phyloP scores from a whole-genome alignment of 2,329 filamentous ascomycete genomes.

The Neonectria sp. region DNA sequence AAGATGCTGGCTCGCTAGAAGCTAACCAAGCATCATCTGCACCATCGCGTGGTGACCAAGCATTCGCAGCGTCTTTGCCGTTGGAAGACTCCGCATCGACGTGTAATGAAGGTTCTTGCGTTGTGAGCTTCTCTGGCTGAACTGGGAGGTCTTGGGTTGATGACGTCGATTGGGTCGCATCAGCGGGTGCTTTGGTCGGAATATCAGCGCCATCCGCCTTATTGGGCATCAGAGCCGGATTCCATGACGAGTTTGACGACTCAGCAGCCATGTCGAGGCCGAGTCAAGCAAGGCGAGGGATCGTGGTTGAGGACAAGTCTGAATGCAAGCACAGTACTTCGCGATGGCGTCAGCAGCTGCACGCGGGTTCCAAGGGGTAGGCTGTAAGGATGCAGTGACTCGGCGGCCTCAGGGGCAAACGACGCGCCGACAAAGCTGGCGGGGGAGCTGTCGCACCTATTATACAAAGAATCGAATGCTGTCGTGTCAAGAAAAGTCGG shows the following conservation, averaged over 20 bases:
- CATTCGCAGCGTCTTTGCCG: constrained; percentile 30
- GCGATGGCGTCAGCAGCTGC: constrained; percentile 45
- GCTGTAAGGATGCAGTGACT: constrained; percentile 8
- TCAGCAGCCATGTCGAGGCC: constrained; percentile 56
- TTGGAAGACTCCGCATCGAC: constrained; percentile 19
- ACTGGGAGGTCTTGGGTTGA: constrained; percentile 34
- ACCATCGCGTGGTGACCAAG: constrained; percentile 42
- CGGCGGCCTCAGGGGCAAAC: constrained; percentile 40
- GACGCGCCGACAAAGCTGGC: constrained; percentile 10
- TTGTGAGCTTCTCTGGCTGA: constrained; percentile 24
- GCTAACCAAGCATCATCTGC: constrained; percentile 45
- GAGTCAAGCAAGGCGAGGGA: constrained; percentile 29
- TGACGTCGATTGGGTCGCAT: constrained; percentile 42
- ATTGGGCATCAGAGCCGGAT: constrained; percentile 59
- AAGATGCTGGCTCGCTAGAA: constrained; percentile 37
- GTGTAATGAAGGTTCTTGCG: constrained; percentile 34
- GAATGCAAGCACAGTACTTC: constrained; percentile 41
- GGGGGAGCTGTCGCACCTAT: constrained; percentile 40
- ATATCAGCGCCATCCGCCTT: constrained; percentile 42
- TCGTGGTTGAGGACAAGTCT: constrained; percentile 33
- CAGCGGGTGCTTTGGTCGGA: constrained; percentile 36
- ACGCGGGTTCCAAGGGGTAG: constrained; percentile 43
- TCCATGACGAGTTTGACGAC: constrained; percentile 57
- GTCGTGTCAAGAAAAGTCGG: constrained; percentile 34
- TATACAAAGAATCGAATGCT: constrained; percentile 43